A percentile compares a stretch with the other conserved stretches of the same genome.
phyloP scores from a whole-genome alignment of 2,329 filamentous ascomycete species.

The Pseudopithomyces maydicus region DNA sequence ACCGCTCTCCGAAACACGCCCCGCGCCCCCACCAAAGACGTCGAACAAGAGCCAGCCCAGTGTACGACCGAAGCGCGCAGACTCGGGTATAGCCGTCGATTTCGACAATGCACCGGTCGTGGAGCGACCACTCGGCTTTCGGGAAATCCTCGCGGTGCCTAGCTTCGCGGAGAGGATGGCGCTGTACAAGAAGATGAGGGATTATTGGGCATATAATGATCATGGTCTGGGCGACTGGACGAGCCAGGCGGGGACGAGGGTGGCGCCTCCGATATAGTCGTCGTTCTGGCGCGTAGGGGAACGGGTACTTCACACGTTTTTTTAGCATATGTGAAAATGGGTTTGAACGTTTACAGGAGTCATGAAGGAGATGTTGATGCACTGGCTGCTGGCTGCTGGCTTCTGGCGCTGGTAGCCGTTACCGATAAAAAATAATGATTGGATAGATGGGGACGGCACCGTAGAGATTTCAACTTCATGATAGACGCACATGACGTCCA shows the following conservation, averaged over 20 bases:
- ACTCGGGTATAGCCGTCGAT: slow-evolving; percentile 40
- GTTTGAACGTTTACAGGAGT: no score
- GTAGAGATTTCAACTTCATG: neutral
- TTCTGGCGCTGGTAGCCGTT: neutral
- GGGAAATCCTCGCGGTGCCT: slow-evolving; percentile 33
- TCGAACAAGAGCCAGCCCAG: neutral
- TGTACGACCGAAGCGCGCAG: slow-evolving; percentile 29
- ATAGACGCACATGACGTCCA: no score
- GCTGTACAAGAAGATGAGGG: slow-evolving; percentile 37
- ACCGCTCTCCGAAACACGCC: neutral
- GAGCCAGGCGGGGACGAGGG: slow-evolving; percentile 10
- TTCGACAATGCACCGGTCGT: slow-evolving; percentile 22
- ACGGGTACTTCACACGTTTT: neutral
- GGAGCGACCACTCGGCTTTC: slow-evolving; percentile 35
- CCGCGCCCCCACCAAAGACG: neutral
- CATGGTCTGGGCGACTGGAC: slow-evolving; percentile 40
- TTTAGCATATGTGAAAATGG: no score
- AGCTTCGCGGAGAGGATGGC: slow-evolving; percentile 35
- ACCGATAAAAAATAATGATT: neutral
- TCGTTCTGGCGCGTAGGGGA: no score
- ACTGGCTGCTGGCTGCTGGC: no score
- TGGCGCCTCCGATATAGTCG: neutral
- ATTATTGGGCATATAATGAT: slow-evolving; percentile 43
- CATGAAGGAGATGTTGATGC: no score
- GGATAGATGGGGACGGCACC: neutral